Percentiles rank a stretch among this genome's conserved stretches.
These are phyloP conservation scores for Pseudopyricularia cyperi DNA, from an alignment of 2,329 filamentous ascomycete species.

Conservation along the genomic window DNA sequence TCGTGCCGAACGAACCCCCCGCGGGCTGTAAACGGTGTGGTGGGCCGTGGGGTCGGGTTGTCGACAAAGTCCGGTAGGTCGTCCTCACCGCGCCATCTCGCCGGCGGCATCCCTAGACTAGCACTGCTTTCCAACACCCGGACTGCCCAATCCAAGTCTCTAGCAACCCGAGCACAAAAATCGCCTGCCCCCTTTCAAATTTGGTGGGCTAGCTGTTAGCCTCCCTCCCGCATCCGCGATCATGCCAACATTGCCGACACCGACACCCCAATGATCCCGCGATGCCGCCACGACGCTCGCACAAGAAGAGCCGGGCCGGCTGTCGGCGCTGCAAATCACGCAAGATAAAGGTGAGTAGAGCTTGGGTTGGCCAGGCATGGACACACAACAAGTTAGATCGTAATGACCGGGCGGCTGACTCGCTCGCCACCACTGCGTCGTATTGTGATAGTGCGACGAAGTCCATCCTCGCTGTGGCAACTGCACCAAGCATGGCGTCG, in stretches of 20 bases:
- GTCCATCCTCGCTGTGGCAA: slow-evolving; percentile 52
- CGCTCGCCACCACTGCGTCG: not conserved
- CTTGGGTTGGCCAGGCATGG: too few species aligned
- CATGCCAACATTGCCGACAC: slow-evolving; percentile 6
- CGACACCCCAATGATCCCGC: slow-evolving; percentile 7
- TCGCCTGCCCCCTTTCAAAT: not conserved
- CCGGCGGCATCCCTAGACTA: too few species aligned
- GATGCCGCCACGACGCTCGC: slow-evolving; percentile 54
- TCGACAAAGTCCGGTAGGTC: too few species aligned
- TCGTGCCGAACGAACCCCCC: too few species aligned
- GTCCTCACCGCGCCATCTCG: too few species aligned
- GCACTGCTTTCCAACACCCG: too few species aligned
- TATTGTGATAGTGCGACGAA: slow-evolving; percentile 43
- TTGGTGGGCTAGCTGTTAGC: not conserved
- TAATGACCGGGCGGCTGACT: not conserved
- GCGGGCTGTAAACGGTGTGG: too few species aligned
- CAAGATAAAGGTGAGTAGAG: slow-evolving; percentile 54
- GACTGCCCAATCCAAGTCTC: too few species aligned
- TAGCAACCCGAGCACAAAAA: too few species aligned
- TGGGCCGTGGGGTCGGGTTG: too few species aligned
- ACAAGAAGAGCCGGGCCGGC: slow-evolving; percentile 57
- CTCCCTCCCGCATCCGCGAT: not conserved
- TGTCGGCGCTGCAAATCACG: slow-evolving; percentile 53
- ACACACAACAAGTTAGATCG: too few species aligned
- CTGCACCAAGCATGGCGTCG: slow-evolving; percentile 53